Evolutionary conservation across 75 land plant species (phyloP).

Genomic region (Pinus tabuliformis): DNA sequence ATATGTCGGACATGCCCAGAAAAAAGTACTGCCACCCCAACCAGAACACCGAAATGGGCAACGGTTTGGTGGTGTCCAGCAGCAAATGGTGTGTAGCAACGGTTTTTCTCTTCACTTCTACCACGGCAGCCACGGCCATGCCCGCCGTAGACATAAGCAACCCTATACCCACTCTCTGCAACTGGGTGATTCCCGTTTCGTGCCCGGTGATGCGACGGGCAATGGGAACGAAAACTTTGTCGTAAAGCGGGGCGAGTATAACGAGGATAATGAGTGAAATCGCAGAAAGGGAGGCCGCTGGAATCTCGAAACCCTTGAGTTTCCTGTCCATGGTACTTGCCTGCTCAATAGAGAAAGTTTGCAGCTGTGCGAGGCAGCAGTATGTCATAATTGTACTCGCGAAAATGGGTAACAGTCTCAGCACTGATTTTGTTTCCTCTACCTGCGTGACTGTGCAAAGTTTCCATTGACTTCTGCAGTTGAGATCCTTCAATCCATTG

Average conservation of each 20-base stretch:
- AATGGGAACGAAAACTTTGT: slow-evolving; percentile 41
- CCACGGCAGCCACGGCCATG: slow-evolving; percentile 52
- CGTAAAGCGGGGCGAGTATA: slow-evolving; percentile 52
- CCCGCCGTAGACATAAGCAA: slow-evolving; percentile 45
- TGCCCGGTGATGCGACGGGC: slow-evolving; percentile 36
- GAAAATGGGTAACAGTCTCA: slow-evolving; percentile 64
- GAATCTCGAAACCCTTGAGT: slow-evolving; percentile 42
- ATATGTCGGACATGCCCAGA: slow-evolving; percentile 41
- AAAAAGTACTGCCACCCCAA: slow-evolving; percentile 32
- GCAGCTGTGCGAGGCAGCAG: slow-evolving; percentile 60
- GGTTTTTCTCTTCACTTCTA: slow-evolving; percentile 45
- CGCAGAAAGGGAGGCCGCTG: slow-evolving; percentile 56
- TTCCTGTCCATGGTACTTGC: slow-evolving; percentile 58
- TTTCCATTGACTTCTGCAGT: slow-evolving; percentile 25
- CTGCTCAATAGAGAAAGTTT: slow-evolving; percentile 65
- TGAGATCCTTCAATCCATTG: not conserved
- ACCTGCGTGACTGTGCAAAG: slow-evolving; percentile 66
- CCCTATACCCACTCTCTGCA: slow-evolving; percentile 66
- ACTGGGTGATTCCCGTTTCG: slow-evolving; percentile 46
- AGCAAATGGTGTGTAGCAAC: slow-evolving; percentile 22
- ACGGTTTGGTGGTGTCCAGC: not conserved
- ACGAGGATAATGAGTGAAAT: slow-evolving; percentile 43
- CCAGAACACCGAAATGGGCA: slow-evolving; percentile 30
- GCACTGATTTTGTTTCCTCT: slow-evolving; percentile 62
- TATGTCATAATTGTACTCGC: slow-evolving; percentile 51